Evolutionary conservation across 1,284 basidiomycete genomes (phyloP), one percentile per base, ranked within the genome.

Genomic region (Cryptococcus jaspeensis): DNA sequence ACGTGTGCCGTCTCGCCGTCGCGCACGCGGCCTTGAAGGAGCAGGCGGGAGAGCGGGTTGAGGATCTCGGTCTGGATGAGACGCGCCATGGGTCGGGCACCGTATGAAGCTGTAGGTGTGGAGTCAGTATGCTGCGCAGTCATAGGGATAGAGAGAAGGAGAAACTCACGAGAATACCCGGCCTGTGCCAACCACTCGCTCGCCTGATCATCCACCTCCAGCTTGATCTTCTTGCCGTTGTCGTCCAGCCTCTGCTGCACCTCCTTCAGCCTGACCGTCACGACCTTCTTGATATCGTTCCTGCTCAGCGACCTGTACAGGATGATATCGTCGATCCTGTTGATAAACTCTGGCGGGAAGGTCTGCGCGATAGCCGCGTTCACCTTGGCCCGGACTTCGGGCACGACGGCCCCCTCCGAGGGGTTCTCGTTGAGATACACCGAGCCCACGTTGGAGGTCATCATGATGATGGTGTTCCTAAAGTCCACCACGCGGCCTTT

Each of bases 21-120:
- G 48, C 86, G 83, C 55, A 96, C 81, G 50, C 86, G 84, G 63
- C 90, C 91, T 39, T 90, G 87, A 47, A 99, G 85, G 49, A 99
- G 83, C 80, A 92, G 84, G 59, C 90, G 81, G 18, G 92, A 92
- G 45, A 99, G 80, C 9, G 95, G 95, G 76, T 96, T 94, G 66
- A 99, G 83, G 47, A 99, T 81, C 74, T 98, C 92, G 69, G 85
- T 87, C 78, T 97, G 93, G 69, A 99, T 96, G 8, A 90, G 84
- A 42, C 94, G 84, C 71, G 92, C 89, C 62, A 99, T 84, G 2
- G 95, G 95, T 53, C 95, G 85, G 53, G 94, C 95, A 65, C 93
- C 92, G 69, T 94, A 93, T 38, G 81, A 79, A 3, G 88, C 55
- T 55, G 58, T 25, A 12, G 52, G 56, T 42, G 52, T n/a, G 47